phyloP scores from a whole-genome alignment of 768 basidiomycete species.

The Agaricus sinodeliciosus region DNA sequence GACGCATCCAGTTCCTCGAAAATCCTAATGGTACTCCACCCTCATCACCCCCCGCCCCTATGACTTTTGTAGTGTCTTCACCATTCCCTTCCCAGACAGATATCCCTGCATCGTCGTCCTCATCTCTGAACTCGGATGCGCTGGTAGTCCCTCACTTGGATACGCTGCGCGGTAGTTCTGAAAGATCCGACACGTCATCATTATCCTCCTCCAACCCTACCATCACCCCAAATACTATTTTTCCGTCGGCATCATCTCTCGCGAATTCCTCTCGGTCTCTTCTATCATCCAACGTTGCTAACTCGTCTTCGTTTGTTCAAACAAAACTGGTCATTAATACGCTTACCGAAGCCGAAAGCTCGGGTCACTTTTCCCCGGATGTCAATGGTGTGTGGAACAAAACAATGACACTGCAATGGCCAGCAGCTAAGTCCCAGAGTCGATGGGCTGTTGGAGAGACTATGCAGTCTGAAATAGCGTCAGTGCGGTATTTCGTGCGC shows the following conservation, averaged over 20 bases:
- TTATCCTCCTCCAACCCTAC: constrained; percentile 35
- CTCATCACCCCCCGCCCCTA: constrained; percentile 16
- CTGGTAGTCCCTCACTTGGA: constrained; percentile 12
- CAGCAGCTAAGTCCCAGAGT: constrained; percentile 56
- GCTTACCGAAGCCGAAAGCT: constrained; percentile 54
- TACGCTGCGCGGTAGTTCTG: constrained; percentile 1
- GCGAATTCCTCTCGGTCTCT: constrained; percentile 10
- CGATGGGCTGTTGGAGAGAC: constrained; percentile 82
- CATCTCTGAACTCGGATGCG: constrained; percentile 13
- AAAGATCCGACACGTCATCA: constrained; percentile 22
- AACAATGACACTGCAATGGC: constrained; percentile 68
- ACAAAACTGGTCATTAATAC: constrained; percentile 42
- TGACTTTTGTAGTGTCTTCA: constrained; percentile 10
- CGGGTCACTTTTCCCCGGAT: constrained; percentile 50
- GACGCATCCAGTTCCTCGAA: constrained; percentile 60
- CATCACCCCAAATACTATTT: constrained; percentile 22
- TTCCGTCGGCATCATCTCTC: constrained; percentile 14
- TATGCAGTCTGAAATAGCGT: constrained; percentile 54
- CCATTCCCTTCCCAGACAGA: constrained; percentile 10
- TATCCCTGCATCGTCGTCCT: constrained; percentile 15
- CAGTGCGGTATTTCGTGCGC: constrained; percentile 64
- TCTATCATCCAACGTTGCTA: constrained; percentile 15
- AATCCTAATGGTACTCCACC: constrained; percentile 14
- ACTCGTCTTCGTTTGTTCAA: constrained; percentile 16
- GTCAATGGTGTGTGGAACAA: constrained; percentile 54